Percentiles rank a stretch among this genome's conserved stretches.
phyloP scores from a whole-genome alignment of 192 early-diverging fungal genomes.

The Umbelopsis sp. region DNA sequence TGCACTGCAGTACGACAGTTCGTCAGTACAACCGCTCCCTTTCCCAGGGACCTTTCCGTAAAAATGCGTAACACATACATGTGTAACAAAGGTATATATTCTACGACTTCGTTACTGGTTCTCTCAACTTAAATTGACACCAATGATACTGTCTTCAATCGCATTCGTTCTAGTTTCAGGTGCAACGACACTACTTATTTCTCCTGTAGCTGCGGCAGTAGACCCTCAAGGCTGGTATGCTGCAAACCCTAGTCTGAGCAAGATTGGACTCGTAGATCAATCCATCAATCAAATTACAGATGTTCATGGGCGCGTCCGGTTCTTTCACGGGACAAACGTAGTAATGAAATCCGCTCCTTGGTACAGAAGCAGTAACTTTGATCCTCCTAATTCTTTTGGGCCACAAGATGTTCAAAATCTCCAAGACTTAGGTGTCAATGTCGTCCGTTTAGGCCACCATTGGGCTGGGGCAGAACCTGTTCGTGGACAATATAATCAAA shows the following conservation, averaged over 20 bases:
- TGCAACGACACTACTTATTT: not conserved
- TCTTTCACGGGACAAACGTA: constrained; percentile 63
- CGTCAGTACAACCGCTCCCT: no score
- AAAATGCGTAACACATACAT: no score
- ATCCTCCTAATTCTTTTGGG: constrained; percentile 47
- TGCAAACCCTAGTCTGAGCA: constrained; percentile 37
- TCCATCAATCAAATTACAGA: constrained; percentile 45
- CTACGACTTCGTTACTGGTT: no score
- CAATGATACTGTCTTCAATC: not conserved
- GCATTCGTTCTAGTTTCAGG: not conserved
- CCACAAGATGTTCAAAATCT: constrained; percentile 43
- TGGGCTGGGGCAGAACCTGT: constrained; percentile 70
- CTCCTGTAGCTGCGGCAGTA: not conserved
- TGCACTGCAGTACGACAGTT: no score
- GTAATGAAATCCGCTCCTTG: constrained; percentile 57
- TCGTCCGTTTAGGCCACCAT: constrained; percentile 41
- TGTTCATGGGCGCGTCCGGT: constrained; percentile 47
- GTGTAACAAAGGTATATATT: no score
- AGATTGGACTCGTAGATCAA: constrained; percentile 47
- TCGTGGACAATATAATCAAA: constrained; percentile 56
- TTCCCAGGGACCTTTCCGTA: no score
- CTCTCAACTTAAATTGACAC: no score
- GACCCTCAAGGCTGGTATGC: constrained; percentile 24
- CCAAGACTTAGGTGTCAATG: constrained; percentile 37
- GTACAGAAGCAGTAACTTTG: constrained; percentile 44